Percentiles rank a stretch among this genome's conserved stretches.
Conservation (phyloP, 2,329 filamentous ascomycete species). For the Neopestalotiopsis sp. region DNA sequence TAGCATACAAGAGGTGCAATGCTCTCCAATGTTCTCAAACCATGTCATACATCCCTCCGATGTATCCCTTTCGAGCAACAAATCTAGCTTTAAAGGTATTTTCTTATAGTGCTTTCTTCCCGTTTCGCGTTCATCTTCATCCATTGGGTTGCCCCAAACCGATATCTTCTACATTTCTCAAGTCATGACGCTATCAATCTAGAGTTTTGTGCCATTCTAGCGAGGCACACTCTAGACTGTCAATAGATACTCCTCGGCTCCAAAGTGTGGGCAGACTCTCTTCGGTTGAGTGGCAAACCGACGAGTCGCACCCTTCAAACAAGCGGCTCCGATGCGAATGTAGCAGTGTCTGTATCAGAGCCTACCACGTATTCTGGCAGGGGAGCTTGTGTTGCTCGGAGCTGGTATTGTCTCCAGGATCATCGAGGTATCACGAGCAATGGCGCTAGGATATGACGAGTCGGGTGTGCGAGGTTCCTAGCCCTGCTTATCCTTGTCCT, state of each 20-base stretch:
- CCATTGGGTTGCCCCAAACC: background rate
- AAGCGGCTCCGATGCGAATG: no score
- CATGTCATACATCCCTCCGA: background rate
- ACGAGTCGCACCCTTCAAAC: no score
- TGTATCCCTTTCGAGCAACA: background rate
- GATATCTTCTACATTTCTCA: background rate
- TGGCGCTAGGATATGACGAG: background rate
- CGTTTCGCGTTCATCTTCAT: background rate
- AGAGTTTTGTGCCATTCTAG: background rate
- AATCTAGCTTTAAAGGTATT: conserved; percentile 6
- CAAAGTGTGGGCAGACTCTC: no score
- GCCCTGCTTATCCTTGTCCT: conserved; percentile 26
- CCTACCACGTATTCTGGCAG: no score
- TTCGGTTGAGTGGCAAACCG: no score
- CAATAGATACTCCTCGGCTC: no score
- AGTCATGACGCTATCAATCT: background rate
- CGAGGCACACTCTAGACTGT: background rate
- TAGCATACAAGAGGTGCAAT: background rate
- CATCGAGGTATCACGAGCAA: background rate
- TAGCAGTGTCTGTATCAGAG: no score
- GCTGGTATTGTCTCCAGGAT: background rate
- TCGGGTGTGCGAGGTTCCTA: background rate
- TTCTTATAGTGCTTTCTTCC: background rate
- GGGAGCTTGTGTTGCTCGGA: background rate
- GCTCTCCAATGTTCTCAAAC: background rate